These are phyloP conservation scores for Kodamaea sagamina DNA, from an alignment of 805 yeast species.

Conservation along the genomic window DNA sequence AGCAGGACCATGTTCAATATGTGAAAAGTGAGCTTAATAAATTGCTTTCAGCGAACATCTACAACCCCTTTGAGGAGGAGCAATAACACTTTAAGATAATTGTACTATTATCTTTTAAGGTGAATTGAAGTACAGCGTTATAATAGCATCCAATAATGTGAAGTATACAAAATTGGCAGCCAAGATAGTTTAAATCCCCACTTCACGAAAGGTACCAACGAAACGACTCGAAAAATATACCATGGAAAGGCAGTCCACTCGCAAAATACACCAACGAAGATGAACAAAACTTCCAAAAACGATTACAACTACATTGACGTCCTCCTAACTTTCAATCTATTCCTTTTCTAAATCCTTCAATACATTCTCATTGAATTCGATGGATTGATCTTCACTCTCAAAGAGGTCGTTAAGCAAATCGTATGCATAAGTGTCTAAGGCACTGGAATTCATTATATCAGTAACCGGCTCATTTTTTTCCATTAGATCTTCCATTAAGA, in stretches of 20 bases:
- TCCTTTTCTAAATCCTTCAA: slow-evolving; percentile 22
- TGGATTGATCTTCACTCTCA: slow-evolving; percentile 21
- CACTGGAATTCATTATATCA: slow-evolving; percentile 64
- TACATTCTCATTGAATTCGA: slow-evolving; percentile 30
- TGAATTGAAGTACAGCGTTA: neutral
- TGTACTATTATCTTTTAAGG: neutral
- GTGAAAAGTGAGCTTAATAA: slow-evolving; percentile 77
- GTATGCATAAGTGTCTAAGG: slow-evolving; percentile 51
- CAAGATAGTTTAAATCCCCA: too few species aligned
- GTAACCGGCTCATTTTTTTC: slow-evolving; percentile 31
- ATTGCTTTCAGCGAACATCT: slow-evolving; percentile 78
- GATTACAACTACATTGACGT: too few species aligned
- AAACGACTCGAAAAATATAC: too few species aligned
- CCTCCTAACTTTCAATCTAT: too few species aligned
- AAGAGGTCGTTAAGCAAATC: slow-evolving; percentile 31
- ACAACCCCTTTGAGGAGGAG: slow-evolving; percentile 75
- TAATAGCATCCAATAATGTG: too few species aligned
- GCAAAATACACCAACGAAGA: too few species aligned
- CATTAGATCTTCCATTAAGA: slow-evolving; percentile 6
- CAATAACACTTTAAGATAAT: neutral
- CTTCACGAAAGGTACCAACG: too few species aligned
- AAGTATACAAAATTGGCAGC: too few species aligned
- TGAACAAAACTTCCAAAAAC: too few species aligned
- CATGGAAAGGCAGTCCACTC: too few species aligned
- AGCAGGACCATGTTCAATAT: slow-evolving; percentile 70